These are phyloP conservation scores for Aaosphaeria pasadenensis DNA, from an alignment of 2,329 filamentous ascomycete species.

Conservation along the genomic window DNA sequence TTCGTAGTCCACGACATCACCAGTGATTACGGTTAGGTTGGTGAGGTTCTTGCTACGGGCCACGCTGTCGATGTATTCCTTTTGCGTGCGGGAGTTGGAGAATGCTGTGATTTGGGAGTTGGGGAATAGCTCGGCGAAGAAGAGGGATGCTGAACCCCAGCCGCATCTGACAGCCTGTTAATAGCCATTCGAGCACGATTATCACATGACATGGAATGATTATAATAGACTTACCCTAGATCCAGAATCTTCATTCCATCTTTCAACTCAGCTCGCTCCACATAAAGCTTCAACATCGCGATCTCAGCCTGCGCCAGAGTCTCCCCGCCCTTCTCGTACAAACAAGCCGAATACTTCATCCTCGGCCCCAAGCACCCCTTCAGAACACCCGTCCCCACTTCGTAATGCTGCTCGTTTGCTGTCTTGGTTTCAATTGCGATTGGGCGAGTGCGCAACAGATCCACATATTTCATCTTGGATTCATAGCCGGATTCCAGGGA, in stretches of 20 bases:
- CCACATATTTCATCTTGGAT: conserved; percentile 63
- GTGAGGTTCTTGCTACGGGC: conserved; percentile 55
- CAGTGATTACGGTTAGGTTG: conserved; percentile 64
- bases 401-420: conserved; percentile 70
- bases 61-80: conserved; percentile 61
- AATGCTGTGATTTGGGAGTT: conserved; percentile 63
- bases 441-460: conserved; percentile 56
- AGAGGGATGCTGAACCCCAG: conserved; percentile 65
- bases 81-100: conserved; percentile 68
- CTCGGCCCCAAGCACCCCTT: conserved; percentile 60
- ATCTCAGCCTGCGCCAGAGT: conserved; percentile 65
- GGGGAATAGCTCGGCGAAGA: conserved; percentile 64
- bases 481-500: conserved; percentile 54
- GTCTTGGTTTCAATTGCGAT: conserved; percentile 66
- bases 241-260: conserved; percentile 63
- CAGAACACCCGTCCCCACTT: conserved; percentile 66
- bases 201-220: conserved; percentile 3
- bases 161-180: conserved; percentile 58
- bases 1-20: conserved; percentile 64
- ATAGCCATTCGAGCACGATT: neutral
- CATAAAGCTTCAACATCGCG: conserved; percentile 63
- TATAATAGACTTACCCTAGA: conserved; percentile 48
- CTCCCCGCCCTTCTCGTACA: conserved; percentile 59
- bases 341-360: conserved; percentile 70
- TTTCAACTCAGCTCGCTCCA: conserved; percentile 57